Evolutionary conservation across 2,329 filamentous ascomycete genomes (phyloP), one percentile per base, ranked within the genome.

Genomic region (Tolypocladium ovalisporum): DNA sequence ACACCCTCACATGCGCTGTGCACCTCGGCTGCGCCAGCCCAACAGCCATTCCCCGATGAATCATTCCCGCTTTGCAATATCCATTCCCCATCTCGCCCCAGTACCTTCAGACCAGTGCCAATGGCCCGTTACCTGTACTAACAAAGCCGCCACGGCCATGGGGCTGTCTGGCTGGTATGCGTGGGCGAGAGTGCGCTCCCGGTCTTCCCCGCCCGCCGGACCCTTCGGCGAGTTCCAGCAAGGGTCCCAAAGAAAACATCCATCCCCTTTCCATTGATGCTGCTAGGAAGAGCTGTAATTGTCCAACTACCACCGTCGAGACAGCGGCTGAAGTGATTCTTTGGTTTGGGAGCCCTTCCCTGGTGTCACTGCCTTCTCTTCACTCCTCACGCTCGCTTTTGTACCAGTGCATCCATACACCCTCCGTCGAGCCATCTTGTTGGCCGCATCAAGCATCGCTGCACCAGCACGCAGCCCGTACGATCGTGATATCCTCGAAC

Each of bases 161-260:
- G 40, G 42, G 42, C 9, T 27, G 12, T 29, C 22, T 24, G 29
- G 49, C 32, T 53, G 52, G 52, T 53, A 53, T 53, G 52, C 27
- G 52, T 15, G 29, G 47, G 29, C 1, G 47, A 35, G 29, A 10
- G 2, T 52, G 47, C 47, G 1, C 47, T 35, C 12, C 29, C 9
- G 29, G 19, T 52, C 47, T 34, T 29, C 35, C 29, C 29, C 29
- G 47, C 29, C 47, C 54, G 40, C 54, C 54, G 54, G 22, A 55
- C 6, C 2, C 37, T 7, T 24, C 7, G 34, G 12, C 29, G 15
- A 32, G 44, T 15, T 32, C 52, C 37, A 35, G 13, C 35, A 10
- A 17, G 55, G 36, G 32, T 34, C 53, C 51, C 59, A 59, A 58
- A 56, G 57, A 59, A 60, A 61, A 57, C 52, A 56, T 42, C n/a